Evolutionary conservation across 352 stramenopile species (phyloP).

Genomic region (Globisporangium splendens): DNA sequence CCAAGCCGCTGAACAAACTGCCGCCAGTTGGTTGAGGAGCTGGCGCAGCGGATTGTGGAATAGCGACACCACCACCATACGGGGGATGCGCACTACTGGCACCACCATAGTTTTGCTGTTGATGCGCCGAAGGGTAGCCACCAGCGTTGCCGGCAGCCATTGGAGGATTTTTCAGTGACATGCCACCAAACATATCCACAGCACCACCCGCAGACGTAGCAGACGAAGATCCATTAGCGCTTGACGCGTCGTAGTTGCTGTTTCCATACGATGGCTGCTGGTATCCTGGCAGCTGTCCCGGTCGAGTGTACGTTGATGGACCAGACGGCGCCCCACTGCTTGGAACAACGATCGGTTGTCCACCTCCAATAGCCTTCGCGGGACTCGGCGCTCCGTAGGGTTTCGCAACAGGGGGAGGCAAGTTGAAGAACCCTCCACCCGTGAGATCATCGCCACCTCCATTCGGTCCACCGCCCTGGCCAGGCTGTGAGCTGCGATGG

Average conservation of each 20-base stretch:
- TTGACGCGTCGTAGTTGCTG: constrained; percentile 12
- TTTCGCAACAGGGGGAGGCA: constrained; percentile 65
- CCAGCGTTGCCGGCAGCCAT: constrained; percentile 2
- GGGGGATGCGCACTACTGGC: neutral
- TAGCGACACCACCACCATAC: constrained; percentile 13
- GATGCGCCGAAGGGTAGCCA: constrained; percentile 4
- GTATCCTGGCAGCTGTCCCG: constrained; percentile 8
- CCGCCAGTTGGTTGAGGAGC: constrained; percentile 2
- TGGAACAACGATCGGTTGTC: neutral
- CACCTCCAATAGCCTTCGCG: constrained; percentile 1
- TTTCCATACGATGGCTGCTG: constrained; percentile 13
- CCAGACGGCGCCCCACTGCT: constrained; percentile 12
- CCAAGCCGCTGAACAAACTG: constrained; percentile 47
- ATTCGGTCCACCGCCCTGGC: neutral
- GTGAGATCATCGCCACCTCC: constrained; percentile 25
- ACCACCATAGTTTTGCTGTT: constrained; percentile 24
- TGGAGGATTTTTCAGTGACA: constrained; percentile 48
- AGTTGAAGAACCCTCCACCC: constrained; percentile 83
- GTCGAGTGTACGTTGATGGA: constrained; percentile 10
- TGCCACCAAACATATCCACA: constrained; percentile 76
- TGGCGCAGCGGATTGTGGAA: constrained; percentile 1
- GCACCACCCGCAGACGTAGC: constrained; percentile 3
- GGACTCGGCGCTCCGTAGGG: constrained; percentile 20
- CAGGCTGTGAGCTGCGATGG: constrained; percentile 36
- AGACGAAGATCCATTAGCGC: neutral